These are phyloP conservation scores for Elaeagnus macrophylla DNA, from an alignment of 306 rosid genomes.

Conservation along the genomic window DNA sequence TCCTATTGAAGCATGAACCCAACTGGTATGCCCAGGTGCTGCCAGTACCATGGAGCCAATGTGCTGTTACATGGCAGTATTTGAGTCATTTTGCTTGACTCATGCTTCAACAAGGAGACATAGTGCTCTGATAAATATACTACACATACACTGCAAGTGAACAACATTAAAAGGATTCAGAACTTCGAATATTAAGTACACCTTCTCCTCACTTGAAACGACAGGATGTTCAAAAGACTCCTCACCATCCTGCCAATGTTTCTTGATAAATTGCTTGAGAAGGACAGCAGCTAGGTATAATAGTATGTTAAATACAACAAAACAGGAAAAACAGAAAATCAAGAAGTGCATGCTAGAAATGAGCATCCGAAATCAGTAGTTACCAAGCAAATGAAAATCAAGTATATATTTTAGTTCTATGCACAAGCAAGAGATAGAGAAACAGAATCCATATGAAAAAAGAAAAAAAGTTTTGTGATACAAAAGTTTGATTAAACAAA, in stretches of 20 bases:
- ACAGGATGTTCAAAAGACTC: conserved; percentile 81
- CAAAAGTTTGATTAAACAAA: too few relatives aligned
- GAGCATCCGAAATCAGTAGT: conserved; percentile 8
- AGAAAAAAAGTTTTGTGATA: too few relatives aligned
- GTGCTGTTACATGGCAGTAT: too few relatives aligned
- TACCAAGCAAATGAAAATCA: conserved; percentile 3
- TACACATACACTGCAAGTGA: neutral
- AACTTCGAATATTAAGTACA: conserved; percentile 17
- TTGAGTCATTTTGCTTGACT: too few relatives aligned
- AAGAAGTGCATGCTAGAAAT: conserved; percentile 12
- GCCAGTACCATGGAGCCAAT: too few relatives aligned
- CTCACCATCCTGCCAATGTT: conserved; percentile 89
- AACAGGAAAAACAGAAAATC: conserved; percentile 5
- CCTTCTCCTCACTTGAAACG: conserved; percentile 77
- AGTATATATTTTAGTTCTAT: neutral
- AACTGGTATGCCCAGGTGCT: too few relatives aligned
- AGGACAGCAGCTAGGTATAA: conserved; percentile 95
- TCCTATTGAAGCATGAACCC: too few relatives aligned
- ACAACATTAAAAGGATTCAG: conserved; percentile 1
- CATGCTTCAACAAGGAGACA: too few relatives aligned
- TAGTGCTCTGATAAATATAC: neutral
- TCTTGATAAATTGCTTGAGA: conserved; percentile 81
- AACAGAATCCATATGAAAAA: too few relatives aligned
- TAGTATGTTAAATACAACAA: conserved; percentile 51
- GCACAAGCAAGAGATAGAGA: too few relatives aligned